These are phyloP conservation scores for Oryza longistaminata DNA, from an alignment of 176 grass and related monocot species.

Conservation along the genomic window DNA sequence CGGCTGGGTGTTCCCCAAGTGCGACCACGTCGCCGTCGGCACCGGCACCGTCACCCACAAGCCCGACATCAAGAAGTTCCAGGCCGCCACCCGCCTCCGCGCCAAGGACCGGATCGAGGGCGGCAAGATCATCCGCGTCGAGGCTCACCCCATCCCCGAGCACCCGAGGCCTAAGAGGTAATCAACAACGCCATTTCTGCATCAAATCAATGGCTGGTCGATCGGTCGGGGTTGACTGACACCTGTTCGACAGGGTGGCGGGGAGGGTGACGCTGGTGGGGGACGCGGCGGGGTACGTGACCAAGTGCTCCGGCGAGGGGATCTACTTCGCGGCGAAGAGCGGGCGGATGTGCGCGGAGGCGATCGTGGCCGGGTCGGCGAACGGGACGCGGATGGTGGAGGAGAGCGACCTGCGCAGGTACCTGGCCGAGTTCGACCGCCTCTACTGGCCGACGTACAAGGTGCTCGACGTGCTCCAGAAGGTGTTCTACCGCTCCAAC, in stretches of 20 bases:
- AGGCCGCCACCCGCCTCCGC: conserved; percentile 86
- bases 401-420: conserved; percentile 91
- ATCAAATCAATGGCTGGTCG: background rate
- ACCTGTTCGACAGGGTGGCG: conserved; percentile 45
- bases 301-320: conserved; percentile 96
- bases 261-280: conserved; percentile 78
- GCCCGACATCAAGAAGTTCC: conserved; percentile 96
- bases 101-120: conserved; percentile 98
- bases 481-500: conserved; percentile 99
- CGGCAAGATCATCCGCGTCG: conserved; percentile 90
- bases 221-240: too few species aligned
- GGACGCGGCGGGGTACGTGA: conserved; percentile 95
- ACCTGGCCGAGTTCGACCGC: conserved; percentile 88
- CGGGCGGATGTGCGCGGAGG: conserved; percentile 89
- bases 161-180: conserved; percentile 85
- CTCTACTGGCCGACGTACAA: conserved; percentile 99
- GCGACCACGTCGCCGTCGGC: conserved; percentile 95
- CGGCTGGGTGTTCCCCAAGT: conserved; percentile 99
- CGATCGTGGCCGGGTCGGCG: conserved; percentile 77
- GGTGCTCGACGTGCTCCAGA: conserved; percentile 97
- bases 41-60: conserved; percentile 98
- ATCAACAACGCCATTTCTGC: background rate
- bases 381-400: conserved; percentile 84
- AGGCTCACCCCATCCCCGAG: conserved; percentile 95
- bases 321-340: conserved; percentile 99